These are phyloP conservation scores for Neohortaea acidophila DNA, from an alignment of 495 filamentous ascomycete genomes.

Conservation along the genomic window DNA sequence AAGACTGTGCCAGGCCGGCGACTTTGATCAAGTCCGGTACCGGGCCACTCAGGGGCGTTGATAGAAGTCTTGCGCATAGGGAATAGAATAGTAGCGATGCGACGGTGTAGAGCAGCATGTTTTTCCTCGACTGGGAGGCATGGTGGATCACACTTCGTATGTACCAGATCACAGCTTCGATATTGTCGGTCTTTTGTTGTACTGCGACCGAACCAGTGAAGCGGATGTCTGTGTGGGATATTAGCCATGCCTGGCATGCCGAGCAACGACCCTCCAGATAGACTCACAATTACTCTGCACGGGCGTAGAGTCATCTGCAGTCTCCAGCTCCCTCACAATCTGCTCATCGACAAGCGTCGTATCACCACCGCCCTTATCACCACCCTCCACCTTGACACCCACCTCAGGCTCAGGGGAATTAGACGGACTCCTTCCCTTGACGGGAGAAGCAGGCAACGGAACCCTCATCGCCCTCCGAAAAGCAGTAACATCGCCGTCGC, in stretches of 20 bases:
- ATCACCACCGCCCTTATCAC: constrained; percentile 3
- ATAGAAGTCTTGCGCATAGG: constrained; percentile 45
- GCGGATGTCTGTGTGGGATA: constrained; percentile 53
- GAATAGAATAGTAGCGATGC: constrained; percentile 41
- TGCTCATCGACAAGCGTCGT: constrained; percentile 5
- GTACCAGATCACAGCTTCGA: constrained; percentile 55
- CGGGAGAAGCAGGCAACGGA: constrained; percentile 40
- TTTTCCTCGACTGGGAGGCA: constrained; percentile 49
- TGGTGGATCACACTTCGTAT: constrained; percentile 40
- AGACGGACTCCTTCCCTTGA: constrained; percentile 33
- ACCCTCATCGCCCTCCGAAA: constrained; percentile 28
- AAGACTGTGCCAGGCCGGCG: constrained; percentile 68
- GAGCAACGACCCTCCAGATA: constrained; percentile 7
- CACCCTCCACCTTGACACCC: constrained; percentile 12
- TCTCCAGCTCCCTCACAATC: neutral
- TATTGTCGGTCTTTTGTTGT: constrained; percentile 69
- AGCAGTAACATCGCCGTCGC: constrained; percentile 41
- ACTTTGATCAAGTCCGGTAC: constrained; percentile 83
- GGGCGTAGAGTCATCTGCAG: constrained; percentile 1
- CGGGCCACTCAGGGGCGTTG: constrained; percentile 48
- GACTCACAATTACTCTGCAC: constrained; percentile 19
- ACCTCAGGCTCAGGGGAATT: constrained; percentile 15
- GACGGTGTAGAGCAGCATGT: constrained; percentile 41
- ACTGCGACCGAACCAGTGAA: constrained; percentile 76
- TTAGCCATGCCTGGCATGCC: constrained; percentile 21